Evolutionary conservation across 2,329 filamentous ascomycete genomes (phyloP).

Genomic region (Cadophora gregata): DNA sequence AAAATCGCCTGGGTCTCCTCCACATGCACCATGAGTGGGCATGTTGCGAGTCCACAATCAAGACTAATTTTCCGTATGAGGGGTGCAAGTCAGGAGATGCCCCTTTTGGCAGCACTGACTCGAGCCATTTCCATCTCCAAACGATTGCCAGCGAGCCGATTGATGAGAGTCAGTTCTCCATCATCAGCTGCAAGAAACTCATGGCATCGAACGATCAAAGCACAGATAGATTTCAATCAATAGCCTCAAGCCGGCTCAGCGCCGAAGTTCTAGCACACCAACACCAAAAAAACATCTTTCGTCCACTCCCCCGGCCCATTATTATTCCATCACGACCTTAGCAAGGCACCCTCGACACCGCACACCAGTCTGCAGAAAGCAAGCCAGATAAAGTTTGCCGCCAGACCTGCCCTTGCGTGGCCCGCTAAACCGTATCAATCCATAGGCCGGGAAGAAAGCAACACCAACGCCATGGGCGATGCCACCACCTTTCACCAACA

Average conservation of each 20-base stretch:
- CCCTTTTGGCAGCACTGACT: slow-evolving; percentile 10
- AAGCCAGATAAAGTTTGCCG: slow-evolving; percentile 15
- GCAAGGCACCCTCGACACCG: slow-evolving; percentile 13
- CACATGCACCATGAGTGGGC: slow-evolving; percentile 11
- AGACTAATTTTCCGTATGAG: slow-evolving; percentile 5
- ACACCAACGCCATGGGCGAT: too few relatives aligned
- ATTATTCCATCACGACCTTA: slow-evolving; percentile 7
- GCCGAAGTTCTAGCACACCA: not conserved
- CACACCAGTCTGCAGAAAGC: not conserved
- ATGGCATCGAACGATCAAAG: not conserved
- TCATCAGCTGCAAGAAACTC: too few relatives aligned
- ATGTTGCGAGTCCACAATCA: not conserved
- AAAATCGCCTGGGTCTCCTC: slow-evolving; percentile 15
- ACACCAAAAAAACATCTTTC: slow-evolving; percentile 1
- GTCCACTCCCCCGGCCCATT: not conserved
- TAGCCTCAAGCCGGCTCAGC: slow-evolving; percentile 2
- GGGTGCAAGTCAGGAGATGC: slow-evolving; percentile 10
- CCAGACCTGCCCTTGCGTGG: not conserved
- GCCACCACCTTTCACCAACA: slow-evolving; percentile 14
- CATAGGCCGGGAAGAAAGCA: slow-evolving; percentile 1
- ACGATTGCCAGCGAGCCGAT: not conserved
- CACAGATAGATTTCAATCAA: not conserved
- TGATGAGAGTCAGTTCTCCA: too few relatives aligned
- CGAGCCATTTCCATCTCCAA: not conserved
- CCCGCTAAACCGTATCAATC: slow-evolving; percentile 6